Conservation (phyloP, 2,329 filamentous ascomycete species). For the Mycosphaerella arachidis region DNA sequence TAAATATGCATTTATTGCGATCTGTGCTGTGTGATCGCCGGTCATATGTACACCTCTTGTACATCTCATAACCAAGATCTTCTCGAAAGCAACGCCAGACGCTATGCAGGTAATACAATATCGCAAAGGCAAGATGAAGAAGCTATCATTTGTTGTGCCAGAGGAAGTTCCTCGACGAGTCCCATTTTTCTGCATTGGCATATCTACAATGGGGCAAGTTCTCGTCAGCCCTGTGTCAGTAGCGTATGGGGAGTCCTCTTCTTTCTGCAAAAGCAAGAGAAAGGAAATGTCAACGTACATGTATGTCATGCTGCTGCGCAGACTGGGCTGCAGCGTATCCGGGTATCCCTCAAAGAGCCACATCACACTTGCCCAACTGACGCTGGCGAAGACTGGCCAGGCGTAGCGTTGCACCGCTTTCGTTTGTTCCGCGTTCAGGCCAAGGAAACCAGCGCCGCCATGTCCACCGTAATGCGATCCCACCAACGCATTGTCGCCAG, state of each 20-base stretch:
- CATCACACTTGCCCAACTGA: conserved; percentile 94
- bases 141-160: conserved; percentile 65
- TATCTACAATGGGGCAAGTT: conserved; percentile 46
- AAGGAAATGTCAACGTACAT: conserved; percentile 60
- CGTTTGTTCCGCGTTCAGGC: conserved; percentile 37
- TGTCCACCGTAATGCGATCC: conserved; percentile 36
- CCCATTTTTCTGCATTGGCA: conserved; percentile 82
- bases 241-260: conserved; percentile 4
- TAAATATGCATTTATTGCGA: neutral
- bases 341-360: conserved; percentile 90
- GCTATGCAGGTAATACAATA: conserved; percentile 8
- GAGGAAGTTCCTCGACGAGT: conserved; percentile 75
- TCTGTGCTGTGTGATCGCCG: neutral
- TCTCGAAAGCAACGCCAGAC: conserved; percentile 2
- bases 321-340: conserved; percentile 81
- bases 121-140: neutral
- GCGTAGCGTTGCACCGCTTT: conserved; percentile 56
- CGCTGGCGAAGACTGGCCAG: conserved; percentile 87
- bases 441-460: conserved; percentile 40
- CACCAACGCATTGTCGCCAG: conserved; percentile 35
- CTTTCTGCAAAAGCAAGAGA: conserved; percentile 9
- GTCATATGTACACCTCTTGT: conserved; percentile 2
- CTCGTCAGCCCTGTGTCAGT: conserved; percentile 31
- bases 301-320: conserved; percentile 95
- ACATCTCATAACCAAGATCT: neutral